Evolutionary conservation across 225 moss, liverwort and hornwort genomes (phyloP), one percentile per base, ranked within the genome.

Genomic region (Pleurozium schreberi): DNA sequence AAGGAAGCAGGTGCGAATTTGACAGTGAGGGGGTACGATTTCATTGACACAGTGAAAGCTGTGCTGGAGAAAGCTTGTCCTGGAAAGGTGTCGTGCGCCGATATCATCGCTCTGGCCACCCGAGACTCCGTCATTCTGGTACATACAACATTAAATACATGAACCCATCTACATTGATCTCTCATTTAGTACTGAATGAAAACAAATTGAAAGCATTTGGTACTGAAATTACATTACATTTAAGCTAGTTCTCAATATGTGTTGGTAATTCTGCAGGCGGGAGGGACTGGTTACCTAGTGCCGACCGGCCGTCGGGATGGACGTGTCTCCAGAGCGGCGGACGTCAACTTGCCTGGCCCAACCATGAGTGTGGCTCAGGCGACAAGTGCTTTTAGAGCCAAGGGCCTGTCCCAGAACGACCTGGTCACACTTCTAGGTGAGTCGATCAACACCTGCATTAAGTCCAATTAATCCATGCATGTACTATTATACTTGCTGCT

Each of bases 1-100:
- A 93, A 91, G 75, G 94, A 94, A 33, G 92, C 94, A 10, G 93
- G 91, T 28, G 90, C 93, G 8, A 94, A 93, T 70, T 71, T 94
- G 75, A 93, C 93, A 38, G 75, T 92, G 55, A 83, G 88, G 34
- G 92, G 92, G 25, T 90, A 18, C 43, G 90, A 92, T 49, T 82
- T 92, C 71, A 92, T 92, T 23, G 90, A 90, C 68, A 71, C 88
- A 20, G 69, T 85, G n/a, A 92, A 90, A 75, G 19, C 90, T 25
- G 90, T 86, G 1, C 68, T 90, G n/a, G 92, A 92, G 88, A 82
- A 67, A 70, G 77, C 53, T n/a, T 92, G 90, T 17, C 90, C 92
- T 34, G 88, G 90, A 45, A 90, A 65, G n/a, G 92, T 92, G 26
- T 90, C 92, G 15, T 92, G 92, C 40, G 92, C 90, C 27, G 90